Evolutionary conservation across 805 yeast species (phyloP), one percentile per base, ranked within the genome.

Genomic region (Candida boleticola): DNA sequence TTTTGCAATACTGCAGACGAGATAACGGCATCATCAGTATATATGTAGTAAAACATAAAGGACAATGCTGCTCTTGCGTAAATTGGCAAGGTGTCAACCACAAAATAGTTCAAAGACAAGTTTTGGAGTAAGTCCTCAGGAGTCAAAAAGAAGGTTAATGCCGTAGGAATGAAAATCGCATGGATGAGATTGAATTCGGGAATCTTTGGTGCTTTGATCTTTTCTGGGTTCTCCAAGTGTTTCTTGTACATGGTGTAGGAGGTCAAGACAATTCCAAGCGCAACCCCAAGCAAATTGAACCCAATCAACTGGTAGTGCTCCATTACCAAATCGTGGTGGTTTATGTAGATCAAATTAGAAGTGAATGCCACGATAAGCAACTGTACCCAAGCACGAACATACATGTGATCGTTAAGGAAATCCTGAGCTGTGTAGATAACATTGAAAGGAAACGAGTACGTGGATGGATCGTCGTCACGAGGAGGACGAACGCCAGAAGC

Each of bases 131-230:
- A 29, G 6, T 38, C 19, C 16, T 38, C 23, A 6, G 41, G 41
- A 6, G n/a, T 10, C 42, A 61, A 52, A 39, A 67, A 53, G 44
- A 58, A 60, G 14, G 49, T 42, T 25, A 61, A 49, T 17, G 54
- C 44, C 27, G 55, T 49, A 0, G 74, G 74, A 5, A 71, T 46
- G 14, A 64, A 40, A n/a, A 64, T 42, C 22, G 68, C 53, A 45
- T 65, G 66, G 7, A 70, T 27, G 37, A 58, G 51, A 49, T 69
- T 64, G 50, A 69, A 71, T 31, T 64, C 67, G 13, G 76, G 76
- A 40, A 61, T 49, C 13, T 37, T 39, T 11, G 68, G 67, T 30
- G 46, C 38, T 14, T 34, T 20, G 7, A 29, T 38, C 10, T 41
- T 48, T n/a, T n/a, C n/a, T 6, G 55, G 55, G 13, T 45, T 38